Evolutionary conservation across 2,329 filamentous ascomycete species (phyloP).

Genomic region (Aspergillaceae sp.): DNA sequence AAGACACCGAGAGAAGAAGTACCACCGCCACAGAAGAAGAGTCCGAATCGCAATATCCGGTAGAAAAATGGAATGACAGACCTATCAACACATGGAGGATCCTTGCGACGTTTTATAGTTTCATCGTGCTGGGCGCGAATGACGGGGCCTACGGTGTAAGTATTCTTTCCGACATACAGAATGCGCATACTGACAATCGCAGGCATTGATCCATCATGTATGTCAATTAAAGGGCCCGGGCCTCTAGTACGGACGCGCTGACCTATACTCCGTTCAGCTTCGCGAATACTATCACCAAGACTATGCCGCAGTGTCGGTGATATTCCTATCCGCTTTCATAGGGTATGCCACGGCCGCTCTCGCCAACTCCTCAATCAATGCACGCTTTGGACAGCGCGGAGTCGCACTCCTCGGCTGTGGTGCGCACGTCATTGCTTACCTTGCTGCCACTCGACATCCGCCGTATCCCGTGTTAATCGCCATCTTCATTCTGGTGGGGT

Average conservation of each 20-base stretch:
- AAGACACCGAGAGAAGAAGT: too few species aligned
- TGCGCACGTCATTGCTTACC: slow-evolving; percentile 21
- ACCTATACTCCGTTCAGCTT: slow-evolving; percentile 18
- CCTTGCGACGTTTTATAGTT: slow-evolving; percentile 46
- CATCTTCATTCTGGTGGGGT: slow-evolving; percentile 57
- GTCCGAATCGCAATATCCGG: not conserved
- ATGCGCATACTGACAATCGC: not conserved
- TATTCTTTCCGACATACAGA: not conserved
- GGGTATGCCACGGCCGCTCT: slow-evolving; percentile 42
- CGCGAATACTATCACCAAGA: slow-evolving; percentile 37
- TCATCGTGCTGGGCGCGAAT: slow-evolving; percentile 49
- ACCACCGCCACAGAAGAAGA: too few species aligned
- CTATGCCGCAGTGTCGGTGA: slow-evolving; percentile 35
- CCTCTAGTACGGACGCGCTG: not conserved
- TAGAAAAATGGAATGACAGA: slow-evolving; percentile 10
- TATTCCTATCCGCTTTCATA: slow-evolving; percentile 42
- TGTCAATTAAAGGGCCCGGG: slow-evolving; percentile 3
- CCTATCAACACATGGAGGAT: slow-evolving; percentile 38
- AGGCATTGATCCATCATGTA: slow-evolving; percentile 43
- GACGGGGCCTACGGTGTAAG: slow-evolving; percentile 46
- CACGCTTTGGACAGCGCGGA: slow-evolving; percentile 55
- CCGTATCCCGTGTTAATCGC: slow-evolving; percentile 60
- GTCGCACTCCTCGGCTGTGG: slow-evolving; percentile 55
- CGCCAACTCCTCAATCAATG: slow-evolving; percentile 37
- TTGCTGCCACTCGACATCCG: slow-evolving; percentile 55